These are phyloP conservation scores for Rhodotorula sp. DNA, from an alignment of 1,284 basidiomycete genomes.

Conservation along the genomic window DNA sequence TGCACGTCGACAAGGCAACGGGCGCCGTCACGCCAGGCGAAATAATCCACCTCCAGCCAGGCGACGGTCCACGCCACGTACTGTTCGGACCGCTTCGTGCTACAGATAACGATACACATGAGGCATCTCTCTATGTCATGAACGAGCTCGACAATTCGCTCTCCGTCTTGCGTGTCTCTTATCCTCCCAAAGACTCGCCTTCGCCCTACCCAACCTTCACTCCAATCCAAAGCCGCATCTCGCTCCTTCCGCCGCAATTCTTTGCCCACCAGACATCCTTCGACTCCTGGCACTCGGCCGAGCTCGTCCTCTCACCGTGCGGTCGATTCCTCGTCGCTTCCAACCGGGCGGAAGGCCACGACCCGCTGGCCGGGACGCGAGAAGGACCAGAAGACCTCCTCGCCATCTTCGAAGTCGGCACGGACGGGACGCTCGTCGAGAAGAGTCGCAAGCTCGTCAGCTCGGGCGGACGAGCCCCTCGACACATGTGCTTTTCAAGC, in stretches of 20 bases:
- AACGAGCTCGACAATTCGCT: constrained; percentile 39
- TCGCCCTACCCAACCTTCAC: constrained; percentile 17
- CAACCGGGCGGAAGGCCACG: constrained; percentile 39
- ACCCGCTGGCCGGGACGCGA: constrained; percentile 25
- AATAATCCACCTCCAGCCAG: constrained; percentile 3
- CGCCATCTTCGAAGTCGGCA: constrained; percentile 22
- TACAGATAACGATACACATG: not conserved
- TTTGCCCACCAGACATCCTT: constrained; percentile 26
- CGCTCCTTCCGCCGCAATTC: constrained; percentile 24
- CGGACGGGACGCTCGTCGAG: constrained; percentile 8
- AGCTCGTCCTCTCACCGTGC: constrained; percentile 28
- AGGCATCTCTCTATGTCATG: constrained; percentile 27
- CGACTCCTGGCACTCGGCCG: constrained; percentile 33
- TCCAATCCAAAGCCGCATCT: constrained; percentile 26
- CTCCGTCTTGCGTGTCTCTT: constrained; percentile 17
- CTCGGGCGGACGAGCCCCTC: constrained; percentile 25
- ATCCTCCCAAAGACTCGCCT: constrained; percentile 10
- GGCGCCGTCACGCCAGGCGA: constrained; percentile 14
- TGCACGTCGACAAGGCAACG: not conserved
- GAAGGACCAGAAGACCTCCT: constrained; percentile 23
- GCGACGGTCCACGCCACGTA: constrained; percentile 33
- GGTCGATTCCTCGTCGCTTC: constrained; percentile 22
- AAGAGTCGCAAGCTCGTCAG: not conserved
- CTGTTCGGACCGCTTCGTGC: constrained; percentile 9
- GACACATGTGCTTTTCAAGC: constrained; percentile 27